Conservation (phyloP, 805 yeast species). For the Nakazawaea populi region DNA sequence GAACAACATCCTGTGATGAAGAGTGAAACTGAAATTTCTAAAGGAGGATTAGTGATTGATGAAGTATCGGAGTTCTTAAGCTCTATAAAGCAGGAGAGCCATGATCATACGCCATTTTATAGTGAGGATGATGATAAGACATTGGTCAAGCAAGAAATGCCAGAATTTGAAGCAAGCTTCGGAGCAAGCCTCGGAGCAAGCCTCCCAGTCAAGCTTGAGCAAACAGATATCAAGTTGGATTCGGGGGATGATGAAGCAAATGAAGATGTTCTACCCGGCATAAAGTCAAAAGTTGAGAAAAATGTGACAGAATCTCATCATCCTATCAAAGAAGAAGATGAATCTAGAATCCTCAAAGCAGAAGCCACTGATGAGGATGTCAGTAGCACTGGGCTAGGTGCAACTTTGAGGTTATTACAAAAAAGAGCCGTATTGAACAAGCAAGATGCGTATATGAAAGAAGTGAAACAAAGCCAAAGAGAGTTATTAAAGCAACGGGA, state of each 20-base stretch:
- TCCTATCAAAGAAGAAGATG: not conserved
- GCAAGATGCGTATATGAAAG: slow-evolving; percentile 5
- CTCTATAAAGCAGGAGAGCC: slow-evolving; percentile 17
- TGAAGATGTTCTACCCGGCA: no score
- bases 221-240: no score
- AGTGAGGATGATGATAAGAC: slow-evolving; percentile 20
- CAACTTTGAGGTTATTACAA: slow-evolving; percentile 27
- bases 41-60: slow-evolving; percentile 21
- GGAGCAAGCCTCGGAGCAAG: no score
- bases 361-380: not conserved
- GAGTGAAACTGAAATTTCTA: slow-evolving; percentile 9
- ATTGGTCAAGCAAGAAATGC: not conserved
- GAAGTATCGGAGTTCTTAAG: slow-evolving; percentile 31
- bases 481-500: slow-evolving; percentile 12
- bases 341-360: not conserved
- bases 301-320: no score
- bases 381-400: slow-evolving; percentile 26
- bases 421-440: slow-evolving; percentile 4
- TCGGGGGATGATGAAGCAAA: no score
- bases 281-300: no score
- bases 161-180: not conserved
- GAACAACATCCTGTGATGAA: not conserved
- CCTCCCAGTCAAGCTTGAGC: no score
- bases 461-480: slow-evolving; percentile 15
- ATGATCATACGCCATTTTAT: slow-evolving; percentile 1